These are phyloP conservation scores for Cercospora berteroae DNA, from an alignment of 2,329 filamentous ascomycete species.

Conservation along the genomic window DNA sequence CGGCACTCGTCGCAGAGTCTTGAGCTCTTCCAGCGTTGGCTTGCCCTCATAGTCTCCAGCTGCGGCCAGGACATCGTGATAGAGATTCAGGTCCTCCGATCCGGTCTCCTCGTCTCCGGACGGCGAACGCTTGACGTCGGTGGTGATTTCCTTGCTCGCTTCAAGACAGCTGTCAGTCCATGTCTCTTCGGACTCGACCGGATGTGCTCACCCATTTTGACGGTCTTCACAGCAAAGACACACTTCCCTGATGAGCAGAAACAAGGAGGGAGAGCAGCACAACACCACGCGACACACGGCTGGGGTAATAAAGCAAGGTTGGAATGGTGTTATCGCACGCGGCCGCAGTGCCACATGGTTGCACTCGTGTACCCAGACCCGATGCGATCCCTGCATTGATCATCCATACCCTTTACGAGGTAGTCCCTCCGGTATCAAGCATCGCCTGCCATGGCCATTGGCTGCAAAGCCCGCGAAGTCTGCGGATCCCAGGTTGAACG, in stretches of 20 bases:
- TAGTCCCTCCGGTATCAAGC: neutral
- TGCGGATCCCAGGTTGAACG: neutral
- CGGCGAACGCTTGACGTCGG: conserved; percentile 7
- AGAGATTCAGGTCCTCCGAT: conserved; percentile 12
- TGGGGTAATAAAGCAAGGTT: neutral
- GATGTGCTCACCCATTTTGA: conserved; percentile 2
- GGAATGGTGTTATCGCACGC: neutral
- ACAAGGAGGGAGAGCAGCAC: neutral
- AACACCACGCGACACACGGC: conserved; percentile 1
- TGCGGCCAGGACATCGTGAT: conserved; percentile 14
- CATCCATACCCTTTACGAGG: conserved; percentile 4
- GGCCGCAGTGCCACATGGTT: conserved; percentile 2
- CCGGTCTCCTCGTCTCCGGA: conserved; percentile 14
- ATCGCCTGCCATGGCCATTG: neutral
- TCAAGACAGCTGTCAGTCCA: neutral
- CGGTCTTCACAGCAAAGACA: neutral
- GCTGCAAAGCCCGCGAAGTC: neutral
- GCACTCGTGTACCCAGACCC: neutral
- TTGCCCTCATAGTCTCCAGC: conserved; percentile 27
- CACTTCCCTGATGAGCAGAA: conserved; percentile 3
- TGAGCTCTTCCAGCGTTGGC: conserved; percentile 46
- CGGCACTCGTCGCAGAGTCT: conserved; percentile 45
- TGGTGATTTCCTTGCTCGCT: conserved; percentile 9
- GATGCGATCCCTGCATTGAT: neutral
- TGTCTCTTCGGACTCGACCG: neutral